Base-by-base conservation (phyloP, 1,284 basidiomycete genomes). In the Trichosporon asahii region DNA sequence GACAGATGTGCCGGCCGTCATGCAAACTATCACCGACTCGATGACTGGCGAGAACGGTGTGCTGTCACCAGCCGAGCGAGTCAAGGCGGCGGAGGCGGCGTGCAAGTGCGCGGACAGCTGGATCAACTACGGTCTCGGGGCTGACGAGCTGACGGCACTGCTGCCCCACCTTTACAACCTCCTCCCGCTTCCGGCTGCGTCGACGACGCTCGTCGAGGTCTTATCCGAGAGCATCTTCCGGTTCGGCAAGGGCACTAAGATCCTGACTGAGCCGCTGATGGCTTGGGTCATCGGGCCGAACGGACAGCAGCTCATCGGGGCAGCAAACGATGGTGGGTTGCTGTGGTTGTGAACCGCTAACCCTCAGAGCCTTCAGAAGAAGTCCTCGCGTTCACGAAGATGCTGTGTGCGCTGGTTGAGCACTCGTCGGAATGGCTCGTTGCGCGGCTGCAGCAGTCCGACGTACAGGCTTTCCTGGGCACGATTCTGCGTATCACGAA, bases 361-460 rank as follows among this genome's bases (percentile, higher is more conserved):
- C 49, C 49, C 29, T 3, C 55, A 79, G 80, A 81, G 57, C 77
- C 79, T 11, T 76, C 77, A 1, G 80, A 83, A 9, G 80, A 81
- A 64, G 66, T 81, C 3, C 69, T 79, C 12, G 90, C 90, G 0
- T 83, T 94, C 7, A 90, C 90, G 84, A 92, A 92, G 79, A 87
- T 95, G 23, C 85, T 95, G 2, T 88, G 88, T 0, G 90, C 91
- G 0, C 83, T 96, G 0, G 91, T 91, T 0, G 94, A 96, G 73
- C 92, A 94, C 79, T 94, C 91, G 2, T 89, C 90, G 0, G 85
- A 87, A n/a, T 94, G 93, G 83, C 85, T 95, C 66, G 90, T 92
- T 2, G 81, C 86, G 4, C 87, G 91, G 73, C 86, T 95, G 85
- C 73, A 86, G 82, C 18, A 88, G 86, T 65, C 86, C 87, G 61